Percentiles rank a stretch among this genome's conserved stretches.
Conservation (phyloP, 495 filamentous ascomycete species). For the Saxispiralis lemnorum region DNA sequence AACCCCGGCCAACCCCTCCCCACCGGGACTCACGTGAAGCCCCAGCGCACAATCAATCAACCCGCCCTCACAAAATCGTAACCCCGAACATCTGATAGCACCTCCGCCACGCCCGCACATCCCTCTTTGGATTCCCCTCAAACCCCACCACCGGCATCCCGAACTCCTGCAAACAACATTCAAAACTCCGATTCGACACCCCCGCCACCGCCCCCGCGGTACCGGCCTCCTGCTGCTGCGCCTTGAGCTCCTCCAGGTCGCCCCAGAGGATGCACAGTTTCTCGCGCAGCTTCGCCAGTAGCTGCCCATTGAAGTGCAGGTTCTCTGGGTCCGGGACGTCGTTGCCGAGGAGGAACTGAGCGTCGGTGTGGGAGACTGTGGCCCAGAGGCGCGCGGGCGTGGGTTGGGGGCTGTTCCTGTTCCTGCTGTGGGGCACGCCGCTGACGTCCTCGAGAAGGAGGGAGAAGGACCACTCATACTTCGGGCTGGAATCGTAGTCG, state of each 20-base stretch:
- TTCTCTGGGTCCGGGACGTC: conserved; percentile 10
- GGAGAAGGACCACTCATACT: conserved; percentile 23
- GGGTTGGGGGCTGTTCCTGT: too few relatives aligned
- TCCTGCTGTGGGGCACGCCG: neutral
- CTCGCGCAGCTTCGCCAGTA: conserved; percentile 40
- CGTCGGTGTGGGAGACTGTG: conserved; percentile 8
- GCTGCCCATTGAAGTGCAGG: conserved; percentile 33
- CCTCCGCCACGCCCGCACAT: conserved; percentile 10
- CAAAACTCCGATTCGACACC: conserved; percentile 31
- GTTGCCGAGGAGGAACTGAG: conserved; percentile 14
- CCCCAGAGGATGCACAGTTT: conserved; percentile 75
- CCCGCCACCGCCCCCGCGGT: neutral
- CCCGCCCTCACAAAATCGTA: conserved; percentile 24
- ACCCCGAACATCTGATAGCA: conserved; percentile 39
- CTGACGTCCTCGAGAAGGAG: conserved; percentile 19
- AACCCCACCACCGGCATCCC: conserved; percentile 25
- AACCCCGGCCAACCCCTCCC: too few relatives aligned
- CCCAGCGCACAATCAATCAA: too few relatives aligned
- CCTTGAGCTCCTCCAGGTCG: conserved; percentile 56
- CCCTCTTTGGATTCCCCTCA: conserved; percentile 23
- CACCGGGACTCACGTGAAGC: too few relatives aligned
- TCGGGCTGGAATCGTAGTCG: conserved; percentile 15
- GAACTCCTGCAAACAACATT: conserved; percentile 46
- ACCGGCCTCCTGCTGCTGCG: conserved; percentile 29
- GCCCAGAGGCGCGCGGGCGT: conserved; percentile 3